phyloP scores from a whole-genome alignment of 2,329 filamentous ascomycete genomes.

The Decorospora gaudefroyi region DNA sequence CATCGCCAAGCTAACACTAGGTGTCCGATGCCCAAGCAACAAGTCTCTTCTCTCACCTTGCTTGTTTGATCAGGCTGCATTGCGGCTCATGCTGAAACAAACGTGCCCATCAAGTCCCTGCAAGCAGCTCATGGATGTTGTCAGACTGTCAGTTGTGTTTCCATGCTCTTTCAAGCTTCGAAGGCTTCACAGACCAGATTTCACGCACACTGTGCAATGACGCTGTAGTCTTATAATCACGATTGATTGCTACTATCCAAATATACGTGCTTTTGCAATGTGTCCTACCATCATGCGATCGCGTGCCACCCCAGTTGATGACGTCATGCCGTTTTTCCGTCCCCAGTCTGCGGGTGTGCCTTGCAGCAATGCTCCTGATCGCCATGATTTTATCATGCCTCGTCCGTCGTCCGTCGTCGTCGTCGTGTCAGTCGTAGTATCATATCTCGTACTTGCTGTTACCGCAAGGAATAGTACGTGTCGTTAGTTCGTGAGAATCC shows the following conservation, averaged over 20 bases:
- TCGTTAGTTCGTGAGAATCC: conserved; percentile 25
- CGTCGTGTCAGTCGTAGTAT: conserved; percentile 9
- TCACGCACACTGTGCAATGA: conserved; percentile 8
- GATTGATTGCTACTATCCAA: conserved; percentile 27
- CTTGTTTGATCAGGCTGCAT: neutral
- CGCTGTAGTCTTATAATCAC: conserved; percentile 16
- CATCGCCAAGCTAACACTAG: conserved; percentile 37
- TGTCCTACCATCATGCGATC: conserved; percentile 17
- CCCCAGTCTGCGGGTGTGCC: conserved; percentile 39
- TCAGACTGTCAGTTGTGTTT: too few species aligned
- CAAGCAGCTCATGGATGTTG: too few species aligned
- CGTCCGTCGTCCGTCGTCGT: conserved; percentile 6
- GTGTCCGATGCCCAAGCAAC: conserved; percentile 8
- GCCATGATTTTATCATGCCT: conserved; percentile 15
- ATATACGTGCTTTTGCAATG: conserved; percentile 24
- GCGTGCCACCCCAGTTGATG: conserved; percentile 27
- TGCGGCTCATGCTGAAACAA: conserved; percentile 28
- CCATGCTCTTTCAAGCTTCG: too few species aligned
- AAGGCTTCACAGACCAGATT: too few species aligned
- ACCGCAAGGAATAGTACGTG: conserved; percentile 21
- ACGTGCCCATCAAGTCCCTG: too few species aligned
- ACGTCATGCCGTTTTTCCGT: conserved; percentile 29
- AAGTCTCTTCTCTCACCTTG: neutral
- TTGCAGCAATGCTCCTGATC: conserved; percentile 41
- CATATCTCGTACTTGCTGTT: conserved; percentile 17